Percentiles rank a stretch among this genome's conserved stretches.
These are phyloP conservation scores for Cairneyella variabilis DNA, from an alignment of 495 filamentous ascomycete species.

Conservation along the genomic window DNA sequence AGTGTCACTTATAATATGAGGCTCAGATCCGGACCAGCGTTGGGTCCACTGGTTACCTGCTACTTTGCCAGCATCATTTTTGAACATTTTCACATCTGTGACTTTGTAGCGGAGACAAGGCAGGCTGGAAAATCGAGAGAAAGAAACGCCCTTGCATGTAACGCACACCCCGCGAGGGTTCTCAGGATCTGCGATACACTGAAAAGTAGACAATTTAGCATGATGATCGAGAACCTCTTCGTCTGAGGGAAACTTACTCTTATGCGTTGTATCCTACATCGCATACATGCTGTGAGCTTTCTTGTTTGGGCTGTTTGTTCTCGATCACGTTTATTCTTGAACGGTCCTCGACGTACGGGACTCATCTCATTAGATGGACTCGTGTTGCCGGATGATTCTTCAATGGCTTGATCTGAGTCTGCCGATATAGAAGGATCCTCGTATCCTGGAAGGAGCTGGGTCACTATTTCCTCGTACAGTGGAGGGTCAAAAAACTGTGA, in stretches of 20 bases:
- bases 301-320: conserved; percentile 46
- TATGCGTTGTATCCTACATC: conserved; percentile 52
- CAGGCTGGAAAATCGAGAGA: conserved; percentile 38
- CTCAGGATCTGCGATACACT: conserved; percentile 43
- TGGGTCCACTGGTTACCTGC: conserved; percentile 49
- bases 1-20: not conserved
- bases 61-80: conserved; percentile 41
- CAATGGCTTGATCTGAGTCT: not conserved
- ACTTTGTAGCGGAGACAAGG: conserved; percentile 49
- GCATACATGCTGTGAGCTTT: conserved; percentile 47
- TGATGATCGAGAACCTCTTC: not conserved
- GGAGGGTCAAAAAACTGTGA: not conserved
- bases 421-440: too few species aligned
- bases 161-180: conserved; percentile 40
- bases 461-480: too few species aligned
- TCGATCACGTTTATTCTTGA: conserved; percentile 40
- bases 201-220: conserved; percentile 6
- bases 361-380: not conserved
- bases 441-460: too few species aligned
- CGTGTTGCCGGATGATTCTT: not conserved
- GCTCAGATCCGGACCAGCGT: conserved; percentile 33
- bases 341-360: conserved; percentile 35
- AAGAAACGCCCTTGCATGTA: conserved; percentile 43
- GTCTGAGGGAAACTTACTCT: conserved; percentile 34
- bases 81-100: conserved; percentile 46